A percentile compares a stretch with the other conserved stretches of the same genome.
These are phyloP conservation scores for Bathelium albidoporum DNA, from an alignment of 495 filamentous ascomycete genomes.

Conservation along the genomic window DNA sequence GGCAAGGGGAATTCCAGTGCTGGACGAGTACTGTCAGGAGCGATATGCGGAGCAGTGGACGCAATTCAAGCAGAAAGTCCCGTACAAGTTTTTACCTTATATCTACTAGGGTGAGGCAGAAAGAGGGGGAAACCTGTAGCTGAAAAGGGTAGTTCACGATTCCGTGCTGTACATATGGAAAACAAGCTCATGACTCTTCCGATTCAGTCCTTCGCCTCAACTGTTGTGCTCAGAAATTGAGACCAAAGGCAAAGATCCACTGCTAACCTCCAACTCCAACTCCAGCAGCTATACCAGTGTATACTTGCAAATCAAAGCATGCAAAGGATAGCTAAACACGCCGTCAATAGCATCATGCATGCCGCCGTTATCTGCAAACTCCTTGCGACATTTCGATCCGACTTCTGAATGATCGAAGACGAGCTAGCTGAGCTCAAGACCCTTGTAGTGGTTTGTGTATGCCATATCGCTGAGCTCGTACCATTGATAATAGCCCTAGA, in stretches of 20 bases:
- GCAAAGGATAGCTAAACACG: background rate
- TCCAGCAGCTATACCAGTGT: background rate
- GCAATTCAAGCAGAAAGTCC: slow-evolving; percentile 17
- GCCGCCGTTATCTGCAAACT: background rate
- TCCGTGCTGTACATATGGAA: background rate
- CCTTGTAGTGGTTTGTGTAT: background rate
- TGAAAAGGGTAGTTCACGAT: background rate
- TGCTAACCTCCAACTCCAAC: background rate
- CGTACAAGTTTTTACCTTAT: slow-evolving; percentile 23
- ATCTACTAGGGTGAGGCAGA: slow-evolving; percentile 11
- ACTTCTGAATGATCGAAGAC: background rate
- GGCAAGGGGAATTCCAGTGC: slow-evolving; percentile 14
- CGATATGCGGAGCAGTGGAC: slow-evolving; percentile 21
- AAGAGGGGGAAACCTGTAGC: background rate
- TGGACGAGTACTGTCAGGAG: slow-evolving; percentile 21
- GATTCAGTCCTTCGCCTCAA: background rate
- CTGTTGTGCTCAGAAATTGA: background rate
- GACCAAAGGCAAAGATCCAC: background rate
- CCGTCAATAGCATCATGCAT: background rate
- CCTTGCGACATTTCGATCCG: background rate
- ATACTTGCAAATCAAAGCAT: background rate
- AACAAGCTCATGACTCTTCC: background rate
- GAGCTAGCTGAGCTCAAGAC: background rate
- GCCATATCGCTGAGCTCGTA: background rate
- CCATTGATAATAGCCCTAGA: background rate